Evolutionary conservation across 306 rosid genomes (phyloP), one percentile per base, ranked within the genome.

Genomic region (Trichosanthes cucumerina): DNA sequence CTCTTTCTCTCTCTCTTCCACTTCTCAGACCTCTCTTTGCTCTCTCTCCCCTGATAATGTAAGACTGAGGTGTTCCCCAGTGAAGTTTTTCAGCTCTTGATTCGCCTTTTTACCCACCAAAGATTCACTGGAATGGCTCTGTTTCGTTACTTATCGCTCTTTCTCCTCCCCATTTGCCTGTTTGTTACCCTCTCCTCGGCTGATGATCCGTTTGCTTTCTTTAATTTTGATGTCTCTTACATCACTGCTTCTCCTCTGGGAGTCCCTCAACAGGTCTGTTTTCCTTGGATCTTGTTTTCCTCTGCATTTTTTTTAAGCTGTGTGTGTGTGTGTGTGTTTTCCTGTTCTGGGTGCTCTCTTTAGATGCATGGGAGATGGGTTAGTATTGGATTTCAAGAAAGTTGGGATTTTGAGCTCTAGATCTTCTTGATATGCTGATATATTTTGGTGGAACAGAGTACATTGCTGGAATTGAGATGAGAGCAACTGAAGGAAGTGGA

Each of bases 201-300:
- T 44, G 85, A 50, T 75, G 91, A 88, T 88, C 91, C 86, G 24
- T 84, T 68, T 47, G 80, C 76, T 39, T 53, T 10, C 85, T 82
- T 47, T 57, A 43, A 86, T 13, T 86, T 88, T 68, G 91, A 76
- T 53, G 83, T 86, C 84, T 84, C 91, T 77, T 88, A 84, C 83
- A 83, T 86, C 75, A 86, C 89, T 82, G 89, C 84, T 52, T 81
- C 87, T 50, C 89, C 89, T 72, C 81, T 86, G 56, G 89, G 89
- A 34, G 82, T 84, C 24, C 89, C 87, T 62, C 89, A 86, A 77
- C 89, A 86, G 82, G 89, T 86, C 3, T 43, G 75, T 50, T 60
- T 76, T 39, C 47, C 19, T 53, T 78, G 52, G 81, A 79, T 82
- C 80, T 80, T 72, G 77, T 49, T 73, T 47, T 13, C 44, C 68